Conservation (phyloP, 805 yeast genomes). For the Suhomyces pyralidae region DNA sequence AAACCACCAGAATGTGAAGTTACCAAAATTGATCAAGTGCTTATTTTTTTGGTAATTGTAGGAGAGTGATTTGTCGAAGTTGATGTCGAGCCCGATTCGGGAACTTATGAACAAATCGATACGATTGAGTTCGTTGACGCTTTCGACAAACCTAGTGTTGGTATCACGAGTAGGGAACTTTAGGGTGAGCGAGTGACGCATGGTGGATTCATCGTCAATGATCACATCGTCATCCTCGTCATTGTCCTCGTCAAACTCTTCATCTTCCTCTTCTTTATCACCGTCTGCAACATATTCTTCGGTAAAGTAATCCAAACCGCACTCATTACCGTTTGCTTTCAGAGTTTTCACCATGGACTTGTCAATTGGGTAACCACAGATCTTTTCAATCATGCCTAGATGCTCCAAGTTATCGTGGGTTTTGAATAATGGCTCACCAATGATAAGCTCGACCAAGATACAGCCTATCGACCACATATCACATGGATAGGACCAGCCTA, state of each 20-base stretch:
- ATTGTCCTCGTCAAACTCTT: constrained; percentile 9
- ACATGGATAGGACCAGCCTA: constrained; percentile 97
- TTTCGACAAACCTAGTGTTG: constrained; percentile 34
- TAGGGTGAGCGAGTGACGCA: constrained; percentile 24
- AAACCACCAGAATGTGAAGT: constrained; percentile 79
- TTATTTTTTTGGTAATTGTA: constrained; percentile 37
- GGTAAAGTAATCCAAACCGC: constrained; percentile 40
- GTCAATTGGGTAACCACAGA: constrained; percentile 56
- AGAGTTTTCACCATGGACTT: constrained; percentile 34
- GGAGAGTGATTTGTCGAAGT: constrained; percentile 38
- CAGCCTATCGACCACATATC: constrained; percentile 98
- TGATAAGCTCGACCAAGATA: constrained; percentile 81
- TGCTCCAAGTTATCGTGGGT: constrained; percentile 95
- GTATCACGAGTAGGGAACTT: constrained; percentile 40
- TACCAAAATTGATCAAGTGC: constrained; percentile 50
- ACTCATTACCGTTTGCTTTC: constrained; percentile 36
- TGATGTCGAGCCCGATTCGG: constrained; percentile 37
- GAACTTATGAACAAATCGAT: constrained; percentile 44
- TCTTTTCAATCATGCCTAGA: constrained; percentile 88
- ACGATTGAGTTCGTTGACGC: constrained; percentile 40
- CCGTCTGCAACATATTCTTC: constrained; percentile 14
- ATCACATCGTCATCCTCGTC: constrained; percentile 26
- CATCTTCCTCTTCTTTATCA: constrained; percentile 1
- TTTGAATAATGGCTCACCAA: constrained; percentile 92
- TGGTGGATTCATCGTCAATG: constrained; percentile 29